Conservation (phyloP, 1,284 basidiomycete species). For the Ustilago trichophora region DNA sequence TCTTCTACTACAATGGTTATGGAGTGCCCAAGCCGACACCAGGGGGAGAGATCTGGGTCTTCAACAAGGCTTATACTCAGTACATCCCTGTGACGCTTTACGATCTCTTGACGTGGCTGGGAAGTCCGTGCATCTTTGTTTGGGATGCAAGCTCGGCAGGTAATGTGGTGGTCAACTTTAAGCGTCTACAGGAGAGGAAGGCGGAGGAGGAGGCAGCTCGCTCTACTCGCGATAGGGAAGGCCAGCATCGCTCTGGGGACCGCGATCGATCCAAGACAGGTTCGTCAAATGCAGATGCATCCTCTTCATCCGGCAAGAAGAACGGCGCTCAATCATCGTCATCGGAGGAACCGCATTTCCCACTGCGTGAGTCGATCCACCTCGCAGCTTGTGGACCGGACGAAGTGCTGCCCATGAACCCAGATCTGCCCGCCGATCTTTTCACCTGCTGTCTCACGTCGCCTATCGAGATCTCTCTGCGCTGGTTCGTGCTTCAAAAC, state of each 20-base stretch:
- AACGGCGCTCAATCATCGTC: conserved; percentile 16
- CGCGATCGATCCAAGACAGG: conserved; percentile 21
- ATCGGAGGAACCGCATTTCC: conserved; percentile 67
- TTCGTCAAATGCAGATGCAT: conserved; percentile 4
- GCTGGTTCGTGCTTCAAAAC: conserved; percentile 92
- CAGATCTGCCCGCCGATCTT: conserved; percentile 93
- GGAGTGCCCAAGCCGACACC: conserved; percentile 96
- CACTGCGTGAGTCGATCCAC: conserved; percentile 90
- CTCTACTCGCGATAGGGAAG: conserved; percentile 66
- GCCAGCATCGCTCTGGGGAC: conserved; percentile 14
- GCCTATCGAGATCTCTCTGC: conserved; percentile 94
- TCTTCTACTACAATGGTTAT: conserved; percentile 99
- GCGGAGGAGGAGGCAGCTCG: conserved; percentile 75
- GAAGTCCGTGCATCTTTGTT: conserved; percentile 92
- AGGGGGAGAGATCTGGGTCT: conserved; percentile 98
- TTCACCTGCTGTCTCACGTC: conserved; percentile 98
- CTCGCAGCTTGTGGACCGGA: conserved; percentile 92
- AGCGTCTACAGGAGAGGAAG: conserved; percentile 82
- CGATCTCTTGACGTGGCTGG: conserved; percentile 85
- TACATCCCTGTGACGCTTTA: conserved; percentile 96
- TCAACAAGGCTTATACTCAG: conserved; percentile 96
- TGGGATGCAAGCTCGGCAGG: conserved; percentile 99
- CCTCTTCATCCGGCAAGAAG: conserved; percentile 14
- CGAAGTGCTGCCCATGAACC: conserved; percentile 91
- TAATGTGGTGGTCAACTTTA: conserved; percentile 90